These are phyloP conservation scores for Stereocaulon alpinum DNA, from an alignment of 495 filamentous ascomycete genomes.

Conservation along the genomic window DNA sequence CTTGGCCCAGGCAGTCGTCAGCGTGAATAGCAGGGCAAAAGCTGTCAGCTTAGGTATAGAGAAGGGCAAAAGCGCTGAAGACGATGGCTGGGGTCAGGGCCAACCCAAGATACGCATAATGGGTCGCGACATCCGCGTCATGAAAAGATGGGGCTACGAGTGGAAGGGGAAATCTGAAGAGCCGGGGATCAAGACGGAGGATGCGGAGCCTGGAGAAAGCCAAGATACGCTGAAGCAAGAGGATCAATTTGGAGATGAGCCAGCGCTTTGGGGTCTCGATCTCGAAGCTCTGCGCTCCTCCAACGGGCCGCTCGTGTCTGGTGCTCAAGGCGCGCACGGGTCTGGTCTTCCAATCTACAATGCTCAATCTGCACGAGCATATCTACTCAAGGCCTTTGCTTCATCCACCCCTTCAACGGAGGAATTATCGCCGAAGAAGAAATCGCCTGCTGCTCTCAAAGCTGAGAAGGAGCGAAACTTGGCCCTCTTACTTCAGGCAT, in stretches of 20 bases:
- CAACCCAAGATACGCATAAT: conserved; percentile 61
- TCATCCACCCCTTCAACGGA: conserved; percentile 8
- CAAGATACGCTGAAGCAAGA: conserved; percentile 28
- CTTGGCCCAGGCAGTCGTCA: conserved; percentile 68
- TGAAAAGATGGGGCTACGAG: conserved; percentile 70
- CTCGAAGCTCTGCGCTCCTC: conserved; percentile 50
- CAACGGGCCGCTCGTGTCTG: conserved; percentile 12
- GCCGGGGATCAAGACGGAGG: conserved; percentile 14
- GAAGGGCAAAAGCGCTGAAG: conserved; percentile 52
- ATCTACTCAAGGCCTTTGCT: conserved; percentile 32
- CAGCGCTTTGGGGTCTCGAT: conserved; percentile 69
- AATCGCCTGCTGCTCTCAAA: conserved; percentile 30
- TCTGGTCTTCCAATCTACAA: conserved; percentile 51
- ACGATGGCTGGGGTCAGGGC: conserved; percentile 64
- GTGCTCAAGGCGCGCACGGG: conserved; percentile 16
- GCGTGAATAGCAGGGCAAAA: conserved; percentile 63
- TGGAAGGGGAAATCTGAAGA: conserved; percentile 39
- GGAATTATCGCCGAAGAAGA: conserved; percentile 9
- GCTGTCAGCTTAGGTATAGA: conserved; percentile 65
- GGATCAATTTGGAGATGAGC: conserved; percentile 32
- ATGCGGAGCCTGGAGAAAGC: conserved; percentile 16
- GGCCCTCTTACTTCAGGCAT: conserved; percentile 49
- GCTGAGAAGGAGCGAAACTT: conserved; percentile 57
- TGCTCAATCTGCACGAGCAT: conserved; percentile 45
- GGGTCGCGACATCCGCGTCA: conserved; percentile 58